Percentiles rank a stretch among this genome's conserved stretches.
Conservation (phyloP, 495 filamentous ascomycete genomes). For the Aspergillus coremiiformis region DNA sequence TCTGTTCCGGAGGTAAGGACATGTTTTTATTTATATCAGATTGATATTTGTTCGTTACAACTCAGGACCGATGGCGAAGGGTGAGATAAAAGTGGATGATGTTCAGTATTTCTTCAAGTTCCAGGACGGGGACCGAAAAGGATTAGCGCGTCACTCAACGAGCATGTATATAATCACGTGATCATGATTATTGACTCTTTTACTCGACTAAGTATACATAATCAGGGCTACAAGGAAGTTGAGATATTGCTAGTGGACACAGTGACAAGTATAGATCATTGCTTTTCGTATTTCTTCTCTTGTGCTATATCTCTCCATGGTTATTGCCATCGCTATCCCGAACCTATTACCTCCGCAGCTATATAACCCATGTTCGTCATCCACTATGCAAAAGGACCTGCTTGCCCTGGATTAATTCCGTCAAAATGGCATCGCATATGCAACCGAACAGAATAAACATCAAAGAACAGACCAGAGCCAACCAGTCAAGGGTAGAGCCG, state of each 20-base stretch:
- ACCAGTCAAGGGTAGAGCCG: conserved; percentile 19
- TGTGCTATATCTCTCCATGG: conserved; percentile 10
- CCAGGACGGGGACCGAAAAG: conserved; percentile 7
- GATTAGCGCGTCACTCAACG: conserved; percentile 7
- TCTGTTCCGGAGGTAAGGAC: conserved; percentile 46
- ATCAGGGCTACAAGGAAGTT: too few species aligned
- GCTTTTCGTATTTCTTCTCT: conserved; percentile 9
- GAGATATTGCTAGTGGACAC: too few species aligned
- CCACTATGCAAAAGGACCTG: conserved; percentile 11
- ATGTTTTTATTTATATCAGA: conserved; percentile 13
- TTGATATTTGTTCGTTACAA: neutral
- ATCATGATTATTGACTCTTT: conserved; percentile 11
- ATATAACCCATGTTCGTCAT: conserved; percentile 6
- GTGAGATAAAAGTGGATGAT: neutral
- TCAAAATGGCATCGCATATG: conserved; percentile 23
- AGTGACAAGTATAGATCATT: conserved; percentile 8
- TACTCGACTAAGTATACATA: conserved; percentile 10
- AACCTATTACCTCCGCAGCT: conserved; percentile 11
- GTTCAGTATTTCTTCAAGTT: neutral
- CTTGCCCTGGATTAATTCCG: conserved; percentile 14
- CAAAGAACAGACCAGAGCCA: conserved; percentile 17
- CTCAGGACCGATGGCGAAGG: conserved; percentile 1
- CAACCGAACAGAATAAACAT: conserved; percentile 15
- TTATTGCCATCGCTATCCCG: conserved; percentile 3
- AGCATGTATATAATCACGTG: conserved; percentile 4